These are phyloP conservation scores for barley (Hordeum vulgare) DNA, from an alignment of 176 grass and related monocot species.

Conservation along the genomic window DNA sequence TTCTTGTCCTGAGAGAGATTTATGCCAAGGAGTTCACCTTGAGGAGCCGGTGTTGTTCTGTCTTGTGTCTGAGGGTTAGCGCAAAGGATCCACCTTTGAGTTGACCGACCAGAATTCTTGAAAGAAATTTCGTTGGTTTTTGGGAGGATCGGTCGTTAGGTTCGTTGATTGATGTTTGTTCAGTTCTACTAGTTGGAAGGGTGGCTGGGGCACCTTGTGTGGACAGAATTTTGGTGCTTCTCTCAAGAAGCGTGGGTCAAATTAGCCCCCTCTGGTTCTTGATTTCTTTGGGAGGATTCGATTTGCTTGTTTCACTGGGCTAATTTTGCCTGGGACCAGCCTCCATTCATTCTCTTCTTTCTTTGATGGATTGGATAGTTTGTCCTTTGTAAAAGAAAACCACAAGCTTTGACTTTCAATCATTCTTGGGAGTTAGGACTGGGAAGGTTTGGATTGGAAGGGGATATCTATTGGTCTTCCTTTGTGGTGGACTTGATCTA, in stretches of 20 bases:
- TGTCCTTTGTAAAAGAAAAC: neutral
- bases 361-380: neutral
- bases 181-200: neutral
- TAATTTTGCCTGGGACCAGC: conserved; percentile 3
- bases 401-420: neutral
- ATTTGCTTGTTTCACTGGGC: neutral
- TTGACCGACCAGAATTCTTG: neutral
- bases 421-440: neutral
- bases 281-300: conserved; percentile 8
- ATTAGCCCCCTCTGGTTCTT: neutral
- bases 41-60: neutral
- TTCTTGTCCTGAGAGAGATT: conserved; percentile 5
- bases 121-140: neutral
- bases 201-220: neutral
- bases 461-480: conserved; percentile 5
- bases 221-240: neutral
- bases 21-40: neutral
- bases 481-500: neutral
- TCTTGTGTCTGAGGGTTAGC: neutral
- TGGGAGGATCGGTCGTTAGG: neutral
- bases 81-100: conserved; percentile 8
- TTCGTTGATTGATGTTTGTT: neutral
- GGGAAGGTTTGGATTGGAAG: neutral
- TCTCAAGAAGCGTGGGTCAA: neutral
- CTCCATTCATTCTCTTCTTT: conserved; percentile 11